A percentile compares a stretch with the other conserved stretches of the same genome.
Evolutionary conservation across 768 basidiomycete species (phyloP).

Genomic region (Strobilomyces echinocephalus): DNA sequence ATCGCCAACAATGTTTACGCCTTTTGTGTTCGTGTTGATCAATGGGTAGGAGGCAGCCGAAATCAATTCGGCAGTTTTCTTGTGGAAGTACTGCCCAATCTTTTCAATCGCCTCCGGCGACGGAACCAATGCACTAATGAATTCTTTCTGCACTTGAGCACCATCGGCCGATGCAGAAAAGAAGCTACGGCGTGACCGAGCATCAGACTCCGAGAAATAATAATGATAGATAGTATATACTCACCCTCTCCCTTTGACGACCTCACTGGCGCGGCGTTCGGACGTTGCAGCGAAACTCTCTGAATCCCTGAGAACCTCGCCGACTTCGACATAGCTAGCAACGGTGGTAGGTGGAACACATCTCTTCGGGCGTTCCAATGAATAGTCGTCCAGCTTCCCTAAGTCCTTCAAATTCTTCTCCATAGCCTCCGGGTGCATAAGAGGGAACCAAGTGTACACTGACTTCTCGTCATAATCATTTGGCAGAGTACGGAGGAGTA

Average conservation of each 20-base stretch:
- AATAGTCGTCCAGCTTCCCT: conserved; percentile 50
- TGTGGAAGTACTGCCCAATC: conserved; percentile 60
- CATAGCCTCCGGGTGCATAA: conserved; percentile 77
- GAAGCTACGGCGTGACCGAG: conserved; percentile 43
- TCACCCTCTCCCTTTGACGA: conserved; percentile 61
- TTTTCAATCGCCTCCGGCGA: conserved; percentile 45
- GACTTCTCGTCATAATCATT: conserved; percentile 64
- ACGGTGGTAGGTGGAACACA: conserved; percentile 30
- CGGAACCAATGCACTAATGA: conserved; percentile 45
- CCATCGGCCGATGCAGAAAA: conserved; percentile 51
- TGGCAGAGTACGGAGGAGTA: conserved; percentile 72
- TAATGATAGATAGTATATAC: conserved; percentile 5
- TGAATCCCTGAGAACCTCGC: conserved; percentile 45
- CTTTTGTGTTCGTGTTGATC: conserved; percentile 49
- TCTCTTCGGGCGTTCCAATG: conserved; percentile 45
- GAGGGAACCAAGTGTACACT: conserved; percentile 82
- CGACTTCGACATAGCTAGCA: conserved; percentile 46
- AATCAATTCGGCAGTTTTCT: conserved; percentile 59
- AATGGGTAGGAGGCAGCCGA: conserved; percentile 47
- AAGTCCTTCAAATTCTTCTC: conserved; percentile 52
- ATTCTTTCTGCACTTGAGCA: conserved; percentile 38
- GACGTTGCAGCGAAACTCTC: conserved; percentile 47
- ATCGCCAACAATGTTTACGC: conserved; percentile 64
- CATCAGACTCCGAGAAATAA: conserved; percentile 1
- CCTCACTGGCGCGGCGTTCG: conserved; percentile 42